Evolutionary conservation across 179 eudicot species (phyloP).

Genomic region (Silene coronaria): DNA sequence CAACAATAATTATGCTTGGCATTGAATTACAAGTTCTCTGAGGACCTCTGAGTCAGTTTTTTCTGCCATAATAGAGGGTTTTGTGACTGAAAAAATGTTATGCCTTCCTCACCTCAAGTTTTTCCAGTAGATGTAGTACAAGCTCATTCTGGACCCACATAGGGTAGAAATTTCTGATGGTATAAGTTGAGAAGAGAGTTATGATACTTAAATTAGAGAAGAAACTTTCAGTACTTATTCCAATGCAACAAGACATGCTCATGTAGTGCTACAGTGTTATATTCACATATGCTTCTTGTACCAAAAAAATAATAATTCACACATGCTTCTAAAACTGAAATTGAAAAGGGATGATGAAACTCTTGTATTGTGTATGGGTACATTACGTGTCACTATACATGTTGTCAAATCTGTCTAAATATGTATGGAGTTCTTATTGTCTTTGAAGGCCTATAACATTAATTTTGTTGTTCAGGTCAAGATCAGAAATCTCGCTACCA

Average conservation of each 20-base stretch:
- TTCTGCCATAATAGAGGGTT: too few species aligned
- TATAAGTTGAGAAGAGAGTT: neutral
- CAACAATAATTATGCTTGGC: neutral
- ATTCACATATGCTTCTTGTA: constrained; percentile 6
- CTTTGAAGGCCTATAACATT: neutral
- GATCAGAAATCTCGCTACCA: constrained; percentile 85
- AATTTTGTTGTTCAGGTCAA: constrained; percentile 47
- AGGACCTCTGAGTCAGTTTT: neutral
- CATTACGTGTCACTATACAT: neutral
- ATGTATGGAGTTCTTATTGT: neutral
- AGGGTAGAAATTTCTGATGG: neutral
- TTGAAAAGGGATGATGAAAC: neutral
- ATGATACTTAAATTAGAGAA: neutral
- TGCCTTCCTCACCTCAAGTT: neutral
- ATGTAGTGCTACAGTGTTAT: neutral
- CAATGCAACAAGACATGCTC: neutral
- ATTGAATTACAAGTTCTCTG: neutral
- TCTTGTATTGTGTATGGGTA: neutral
- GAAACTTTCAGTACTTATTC: neutral
- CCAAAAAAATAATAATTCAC: too few species aligned
- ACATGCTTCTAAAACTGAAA: neutral
- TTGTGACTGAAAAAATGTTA: neutral
- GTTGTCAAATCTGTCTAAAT: neutral
- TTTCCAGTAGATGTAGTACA: neutral
- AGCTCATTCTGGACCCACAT: neutral